These are phyloP conservation scores for Chlorella vulgaris DNA, from an alignment of 139 green algal species.

Conservation along the genomic window DNA sequence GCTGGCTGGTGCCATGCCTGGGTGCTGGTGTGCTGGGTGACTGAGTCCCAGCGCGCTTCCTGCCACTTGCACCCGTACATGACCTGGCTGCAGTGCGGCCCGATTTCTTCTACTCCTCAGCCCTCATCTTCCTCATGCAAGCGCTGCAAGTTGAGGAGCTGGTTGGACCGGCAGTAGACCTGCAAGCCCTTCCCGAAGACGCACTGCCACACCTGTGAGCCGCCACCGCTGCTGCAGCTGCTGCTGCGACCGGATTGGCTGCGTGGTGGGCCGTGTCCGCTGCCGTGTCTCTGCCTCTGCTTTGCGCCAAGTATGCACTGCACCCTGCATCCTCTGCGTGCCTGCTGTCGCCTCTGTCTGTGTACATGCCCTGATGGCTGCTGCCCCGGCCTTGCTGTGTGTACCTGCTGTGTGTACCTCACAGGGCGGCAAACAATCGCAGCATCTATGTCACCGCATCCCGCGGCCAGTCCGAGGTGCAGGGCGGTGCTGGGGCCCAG, in stretches of 20 bases:
- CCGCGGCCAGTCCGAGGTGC: neutral
- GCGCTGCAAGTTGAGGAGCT: constrained; percentile 29
- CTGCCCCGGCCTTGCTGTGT: too few relatives aligned
- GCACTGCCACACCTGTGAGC: constrained; percentile 23
- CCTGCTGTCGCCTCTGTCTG: too few relatives aligned
- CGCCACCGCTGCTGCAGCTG: neutral
- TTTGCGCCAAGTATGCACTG: too few relatives aligned
- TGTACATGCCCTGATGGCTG: too few relatives aligned
- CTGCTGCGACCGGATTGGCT: too few relatives aligned
- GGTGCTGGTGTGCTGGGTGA: neutral
- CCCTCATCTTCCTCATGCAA: constrained; percentile 81
- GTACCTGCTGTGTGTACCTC: too few relatives aligned
- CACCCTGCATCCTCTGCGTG: too few relatives aligned
- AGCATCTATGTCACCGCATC: constrained; percentile 15
- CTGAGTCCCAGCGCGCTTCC: too few relatives aligned
- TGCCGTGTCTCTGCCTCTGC: neutral
- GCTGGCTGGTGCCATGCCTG: too few relatives aligned
- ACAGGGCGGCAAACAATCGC: neutral
- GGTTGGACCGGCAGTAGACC: constrained; percentile 14
- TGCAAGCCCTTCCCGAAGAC: neutral
- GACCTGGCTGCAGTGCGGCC: constrained; percentile 53
- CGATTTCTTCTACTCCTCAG: constrained; percentile 84
- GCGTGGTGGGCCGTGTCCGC: neutral
- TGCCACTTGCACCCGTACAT: too few relatives aligned
- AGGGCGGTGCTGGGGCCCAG: too few relatives aligned